A percentile compares a stretch with the other conserved stretches of the same genome.
phyloP scores from a whole-genome alignment of 768 basidiomycete species.

The Tephrocybe sp. region DNA sequence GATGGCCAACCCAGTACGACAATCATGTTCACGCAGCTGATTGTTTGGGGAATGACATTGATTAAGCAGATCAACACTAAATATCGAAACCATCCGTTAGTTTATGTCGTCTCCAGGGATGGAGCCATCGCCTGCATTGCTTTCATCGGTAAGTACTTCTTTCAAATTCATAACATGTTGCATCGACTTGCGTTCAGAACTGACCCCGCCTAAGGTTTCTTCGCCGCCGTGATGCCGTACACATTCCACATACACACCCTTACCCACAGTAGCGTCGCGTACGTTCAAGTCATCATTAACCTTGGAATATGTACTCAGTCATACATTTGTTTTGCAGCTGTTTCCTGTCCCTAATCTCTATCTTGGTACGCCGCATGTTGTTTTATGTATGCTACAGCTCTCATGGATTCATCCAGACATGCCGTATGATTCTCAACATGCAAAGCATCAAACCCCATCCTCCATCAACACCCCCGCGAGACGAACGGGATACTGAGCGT shows the following conservation, averaged over 20 bases:
- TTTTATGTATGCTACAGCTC: no score
- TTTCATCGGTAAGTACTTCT: background rate
- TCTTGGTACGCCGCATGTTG: background rate
- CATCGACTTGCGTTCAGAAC: no score
- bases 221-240: background rate
- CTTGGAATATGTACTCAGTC: background rate
- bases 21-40: background rate
- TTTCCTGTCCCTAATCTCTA: background rate
- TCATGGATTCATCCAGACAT: background rate
- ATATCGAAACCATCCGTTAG: background rate
- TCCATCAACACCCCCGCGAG: no score
- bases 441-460: background rate
- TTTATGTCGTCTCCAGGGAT: background rate
- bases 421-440: constrained; percentile 4
- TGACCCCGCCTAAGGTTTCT: background rate
- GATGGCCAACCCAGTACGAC: background rate
- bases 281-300: background rate
- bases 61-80: background rate
- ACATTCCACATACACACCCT: constrained; percentile 1
- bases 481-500: no score
- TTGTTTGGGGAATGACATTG: constrained; percentile 1
- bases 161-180: background rate
- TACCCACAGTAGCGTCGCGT: constrained; percentile 1
- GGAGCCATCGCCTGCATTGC: background rate
- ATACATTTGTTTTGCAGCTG: background rate